Base-by-base conservation (phyloP, 352 stramenopile species). In the Pseudoperonospora humuli region DNA sequence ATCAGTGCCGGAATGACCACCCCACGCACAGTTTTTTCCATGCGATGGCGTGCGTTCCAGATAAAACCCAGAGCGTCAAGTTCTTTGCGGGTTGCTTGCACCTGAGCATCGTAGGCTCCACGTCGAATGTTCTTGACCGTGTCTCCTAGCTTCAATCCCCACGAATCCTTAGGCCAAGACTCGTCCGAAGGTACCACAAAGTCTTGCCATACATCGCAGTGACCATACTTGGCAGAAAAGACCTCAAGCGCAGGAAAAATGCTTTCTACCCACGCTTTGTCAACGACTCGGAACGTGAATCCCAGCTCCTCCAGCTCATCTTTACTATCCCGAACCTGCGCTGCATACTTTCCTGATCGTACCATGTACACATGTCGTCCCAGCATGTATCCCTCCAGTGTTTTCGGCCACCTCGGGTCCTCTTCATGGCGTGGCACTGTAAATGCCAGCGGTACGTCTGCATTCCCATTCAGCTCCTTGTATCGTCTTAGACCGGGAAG, bases 121-220 rank as follows among this genome's bases (percentile, higher is more conserved):
- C 68, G 65, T 34, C 93, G 83, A 47, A 98, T 96, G 32, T 86
- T 88, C 58, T 95, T 95, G 13, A 97, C 89, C 2, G 85, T 84
- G 23, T 90, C 73, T 7, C 93, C 93, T 8, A 98, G 66, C 14
- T 86, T 74, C 28, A 96, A 63, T 0, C 84, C 86, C 67, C 81
- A 90, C 0, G 82, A 75, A 17, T 75, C 74, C 28, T 86, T 59
- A 0, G 89, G 84, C 87, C 89, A 98, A 11, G 74, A 54, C 3
- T 61, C 57, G 7, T 53, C 28, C 0, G 61, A 57, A 2, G 92
- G 90, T 1, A 98, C 86, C 19, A 92, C 72, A 68, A 96, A 98
- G 20, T 90, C 78, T 51, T 96, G 84, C 19, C 79, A 76, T 15
- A 98, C 86, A 31, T 96, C 73, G 36, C 95, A 82, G 54, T 98